Evolutionary conservation across 1,284 basidiomycete species (phyloP), one percentile per base, ranked within the genome.

Genomic region (Cystobasidium slooffiae): DNA sequence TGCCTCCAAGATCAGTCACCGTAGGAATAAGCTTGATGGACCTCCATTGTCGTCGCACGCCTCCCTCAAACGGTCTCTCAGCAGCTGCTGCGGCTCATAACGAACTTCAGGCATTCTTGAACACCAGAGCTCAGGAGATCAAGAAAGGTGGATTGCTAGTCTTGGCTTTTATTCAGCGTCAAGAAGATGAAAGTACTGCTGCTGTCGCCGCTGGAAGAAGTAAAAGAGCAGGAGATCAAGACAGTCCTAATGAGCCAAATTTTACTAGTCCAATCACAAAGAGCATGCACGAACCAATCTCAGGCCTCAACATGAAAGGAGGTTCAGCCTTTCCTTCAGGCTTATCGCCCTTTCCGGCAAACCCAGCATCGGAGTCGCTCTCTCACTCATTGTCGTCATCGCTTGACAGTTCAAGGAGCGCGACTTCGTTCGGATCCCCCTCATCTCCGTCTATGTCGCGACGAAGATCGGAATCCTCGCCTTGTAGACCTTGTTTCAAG

Each of bases 21-120:
- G 75, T 83, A 12, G 83, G 83, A 2, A 80, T 83, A 73, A 81
- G 79, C 51, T 76, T 82, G 49, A 83, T 84, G 83, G 80, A 81
- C 55, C 69, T 84, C 75, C 83, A 84, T 67, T 83, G 82, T 82
- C 79, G 79, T 18, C 80, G 81, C 55, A 82, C 80, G 7, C 80
- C 81, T 8, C 70, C 77, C 22, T 80, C 80, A 72, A 76, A 77
- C 12, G 77, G 78, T 22, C 24, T 64, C 14, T 64, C 61, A 14
- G 75, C 80, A 4, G 80, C 81, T 7, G 81, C 81, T 0, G 79
- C 81, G 49, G 82, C 83, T 3, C 82, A 84, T 68, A 81, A 80
- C 61, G 82, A 83, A 69, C 75, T 84, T 16, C 78, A 80, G 53
- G 78, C 80, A 0, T 83, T 83, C 77, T 76, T 84, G 43, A 77